phyloP scores from a whole-genome alignment of 768 basidiomycete genomes.

The Panaeolus papilionaceus region DNA sequence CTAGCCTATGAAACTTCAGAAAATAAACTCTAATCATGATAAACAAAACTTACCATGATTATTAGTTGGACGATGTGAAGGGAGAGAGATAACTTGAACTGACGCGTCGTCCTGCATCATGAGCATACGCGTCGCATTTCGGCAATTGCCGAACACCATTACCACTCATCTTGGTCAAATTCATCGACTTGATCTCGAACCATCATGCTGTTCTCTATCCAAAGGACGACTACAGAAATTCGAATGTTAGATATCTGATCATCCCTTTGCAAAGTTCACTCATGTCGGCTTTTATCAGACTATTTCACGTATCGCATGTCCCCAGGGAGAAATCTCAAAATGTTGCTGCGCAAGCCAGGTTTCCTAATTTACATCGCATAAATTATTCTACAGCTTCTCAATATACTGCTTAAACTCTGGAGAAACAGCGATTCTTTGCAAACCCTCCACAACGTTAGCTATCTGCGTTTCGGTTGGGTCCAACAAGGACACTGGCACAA shows the following conservation, averaged over 20 bases:
- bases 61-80: constrained; percentile 29
- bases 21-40: constrained; percentile 12
- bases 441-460: constrained; percentile 45
- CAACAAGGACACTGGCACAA: constrained; percentile 65
- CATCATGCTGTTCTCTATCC: neutral
- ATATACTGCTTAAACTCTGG: constrained; percentile 5
- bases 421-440: constrained; percentile 33
- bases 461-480: constrained; percentile 65
- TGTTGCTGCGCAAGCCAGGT: neutral
- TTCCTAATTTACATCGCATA: constrained; percentile 1
- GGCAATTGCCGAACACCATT: constrained; percentile 39
- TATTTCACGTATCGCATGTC: too few relatives aligned
- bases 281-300: too few relatives aligned
- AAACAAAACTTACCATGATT: constrained; percentile 53
- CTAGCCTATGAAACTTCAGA: constrained; percentile 63
- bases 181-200: neutral
- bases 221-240: neutral
- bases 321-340: neutral
- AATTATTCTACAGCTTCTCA: constrained; percentile 1
- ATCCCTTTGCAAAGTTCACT: neutral
- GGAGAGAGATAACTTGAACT: constrained; percentile 31
- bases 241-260: neutral
- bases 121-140: constrained; percentile 51
- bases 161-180: neutral
- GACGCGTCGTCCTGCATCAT: constrained; percentile 47